Evolutionary conservation across 768 basidiomycete genomes (phyloP), one percentile per base, ranked within the genome.

Genomic region (Rhodocollybia butyracea): DNA sequence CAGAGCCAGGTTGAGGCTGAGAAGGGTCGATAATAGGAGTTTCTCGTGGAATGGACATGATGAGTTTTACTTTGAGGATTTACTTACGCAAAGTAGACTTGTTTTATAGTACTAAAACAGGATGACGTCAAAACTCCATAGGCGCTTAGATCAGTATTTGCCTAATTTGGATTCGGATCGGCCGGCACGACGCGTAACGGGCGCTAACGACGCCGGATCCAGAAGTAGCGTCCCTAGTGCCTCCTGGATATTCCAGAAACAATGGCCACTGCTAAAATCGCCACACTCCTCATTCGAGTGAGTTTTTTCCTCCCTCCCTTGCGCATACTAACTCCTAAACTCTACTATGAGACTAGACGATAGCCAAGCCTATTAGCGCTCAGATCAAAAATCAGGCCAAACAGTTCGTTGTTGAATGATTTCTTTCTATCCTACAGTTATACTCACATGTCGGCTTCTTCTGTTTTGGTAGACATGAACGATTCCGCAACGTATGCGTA

Each of bases 321-420:
- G 43, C 55, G 30, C 12, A 2, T 11, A 12, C 51, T 47, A 27
- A 50, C 36, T 10, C 48, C n/a, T 5, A 21, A 43, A 31, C 40
- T 45, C 45, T 34, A 27, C 38, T 29, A 57, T 32, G 31, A 11
- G 31, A 38, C 46, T 50, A 91, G 89, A 92, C 89, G n/a, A 67
- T 91, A 65, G 89, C 90, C 51, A 92, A 91, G 70, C 90, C 91
- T 48, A 89, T 92, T 60, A 85, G 86, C 51, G 70, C 76, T 29
- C 76, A 77, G 48, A 71, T 92, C 43, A 91, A 85, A 70, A 74
- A 75, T 46, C 89, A 90, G 66, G 90, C 86, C 0, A 82, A 77
- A 62, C 80, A 89, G 89, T 91, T 61, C 60, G 84, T 73, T 51
- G 31, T 40, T 12, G 7, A 4, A 10, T 41, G 26, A 27, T 41